These are phyloP conservation scores for Linderniella brevidens DNA, from an alignment of 257 asterid genomes.

Conservation along the genomic window DNA sequence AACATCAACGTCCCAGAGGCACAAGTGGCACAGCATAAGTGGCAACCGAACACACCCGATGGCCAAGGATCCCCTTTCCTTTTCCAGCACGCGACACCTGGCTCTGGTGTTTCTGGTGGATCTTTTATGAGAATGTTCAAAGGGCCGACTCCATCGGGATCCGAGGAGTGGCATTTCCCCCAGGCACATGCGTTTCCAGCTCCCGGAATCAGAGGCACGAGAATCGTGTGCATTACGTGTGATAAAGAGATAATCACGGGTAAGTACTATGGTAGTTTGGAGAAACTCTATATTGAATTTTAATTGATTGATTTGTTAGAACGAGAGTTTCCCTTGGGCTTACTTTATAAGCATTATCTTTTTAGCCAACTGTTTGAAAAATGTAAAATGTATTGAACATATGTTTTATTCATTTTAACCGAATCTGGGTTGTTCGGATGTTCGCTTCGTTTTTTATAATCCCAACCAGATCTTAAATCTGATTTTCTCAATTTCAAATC, in stretches of 20 bases:
- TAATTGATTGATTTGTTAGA: no score
- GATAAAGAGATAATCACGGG: constrained; percentile 89
- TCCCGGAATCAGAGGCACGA: constrained; percentile 66
- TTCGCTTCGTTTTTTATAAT: no score
- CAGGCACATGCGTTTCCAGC: constrained; percentile 76
- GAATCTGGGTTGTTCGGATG: no score
- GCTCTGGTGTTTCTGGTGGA: constrained; percentile 61
- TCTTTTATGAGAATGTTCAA: constrained; percentile 94
- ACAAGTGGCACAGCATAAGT: constrained; percentile 85
- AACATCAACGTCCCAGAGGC: constrained; percentile 80
- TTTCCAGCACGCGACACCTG: constrained; percentile 79
- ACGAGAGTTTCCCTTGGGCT: no score
- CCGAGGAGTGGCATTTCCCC: constrained; percentile 81
- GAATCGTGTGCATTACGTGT: constrained; percentile 61
- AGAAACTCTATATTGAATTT: not conserved
- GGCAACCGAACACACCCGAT: constrained; percentile 99
- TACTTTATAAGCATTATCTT: no score
- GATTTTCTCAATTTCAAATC: no score
- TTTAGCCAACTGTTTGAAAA: no score
- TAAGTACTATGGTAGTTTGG: constrained; percentile 14
- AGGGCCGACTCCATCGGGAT: constrained; percentile 44
- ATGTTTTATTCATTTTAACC: no score
- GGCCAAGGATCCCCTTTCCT: constrained; percentile 98
- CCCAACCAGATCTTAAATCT: no score
- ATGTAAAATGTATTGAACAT: no score